phyloP scores from a whole-genome alignment of 331 rosid species.

The Malus hybrid region DNA sequence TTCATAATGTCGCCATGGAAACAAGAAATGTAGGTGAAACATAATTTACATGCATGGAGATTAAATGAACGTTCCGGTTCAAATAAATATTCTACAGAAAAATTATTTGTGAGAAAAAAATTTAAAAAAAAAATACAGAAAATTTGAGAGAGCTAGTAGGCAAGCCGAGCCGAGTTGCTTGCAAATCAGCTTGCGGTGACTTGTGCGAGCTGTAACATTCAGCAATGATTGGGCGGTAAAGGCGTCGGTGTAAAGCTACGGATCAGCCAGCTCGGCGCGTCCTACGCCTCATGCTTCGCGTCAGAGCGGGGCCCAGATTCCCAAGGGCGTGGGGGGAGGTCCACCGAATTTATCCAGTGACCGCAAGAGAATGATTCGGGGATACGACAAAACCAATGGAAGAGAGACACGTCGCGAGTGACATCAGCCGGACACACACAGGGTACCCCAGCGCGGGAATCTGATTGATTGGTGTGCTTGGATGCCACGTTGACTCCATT shows the following conservation, averaged over 20 bases:
- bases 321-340: neutral
- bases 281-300: constrained; percentile 30
- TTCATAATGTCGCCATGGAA: neutral
- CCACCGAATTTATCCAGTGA: constrained; percentile 21
- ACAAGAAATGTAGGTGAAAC: neutral
- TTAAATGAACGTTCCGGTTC: neutral
- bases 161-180: constrained; percentile 17
- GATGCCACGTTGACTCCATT: constrained; percentile 25
- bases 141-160: neutral
- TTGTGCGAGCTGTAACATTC: neutral
- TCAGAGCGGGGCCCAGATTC: neutral
- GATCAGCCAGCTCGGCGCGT: constrained; percentile 27
- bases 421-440: neutral
- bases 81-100: neutral
- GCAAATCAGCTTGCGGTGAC: constrained; percentile 6
- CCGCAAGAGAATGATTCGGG: neutral
- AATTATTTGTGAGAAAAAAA: neutral
- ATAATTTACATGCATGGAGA: neutral
- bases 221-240: constrained; percentile 25
- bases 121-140: too few relatives aligned
- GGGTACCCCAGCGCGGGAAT: neutral
- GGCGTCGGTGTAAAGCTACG: constrained; percentile 27
- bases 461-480: constrained; percentile 2
- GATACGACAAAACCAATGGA: constrained; percentile 6
- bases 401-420: neutral